Conservation (phyloP, 345 rosid species). For the Arabis alpina region DNA sequence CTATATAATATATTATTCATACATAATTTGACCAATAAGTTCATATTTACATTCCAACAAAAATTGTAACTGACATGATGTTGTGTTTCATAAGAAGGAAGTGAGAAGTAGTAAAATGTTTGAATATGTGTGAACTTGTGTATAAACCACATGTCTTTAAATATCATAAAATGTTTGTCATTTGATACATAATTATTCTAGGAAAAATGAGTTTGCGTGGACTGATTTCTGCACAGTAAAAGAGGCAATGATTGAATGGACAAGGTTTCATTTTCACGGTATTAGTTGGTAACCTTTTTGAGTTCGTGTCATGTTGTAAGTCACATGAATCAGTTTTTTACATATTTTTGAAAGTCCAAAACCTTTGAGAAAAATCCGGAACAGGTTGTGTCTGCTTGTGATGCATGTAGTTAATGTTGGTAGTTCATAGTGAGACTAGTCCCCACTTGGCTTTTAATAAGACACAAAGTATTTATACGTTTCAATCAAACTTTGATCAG, state of each 20-base stretch:
- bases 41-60: no score
- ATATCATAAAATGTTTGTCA: conserved; percentile 3
- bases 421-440: conserved; percentile 35
- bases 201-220: conserved; percentile 31
- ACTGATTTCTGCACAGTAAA: conserved; percentile 25
- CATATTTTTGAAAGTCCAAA: conserved; percentile 19
- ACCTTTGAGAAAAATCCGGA: conserved; percentile 28
- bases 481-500: conserved; percentile 30
- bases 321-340: conserved; percentile 41
- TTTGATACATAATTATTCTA: conserved; percentile 15
- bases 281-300: conserved; percentile 17
- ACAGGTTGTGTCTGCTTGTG: conserved; percentile 5
- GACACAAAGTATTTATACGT: conserved; percentile 26
- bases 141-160: no score
- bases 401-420: conserved; percentile 28
- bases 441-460: conserved; percentile 22
- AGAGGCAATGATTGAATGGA: conserved; percentile 32
- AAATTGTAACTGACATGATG: no score
- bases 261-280: conserved; percentile 9
- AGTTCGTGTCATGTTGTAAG: conserved; percentile 39
- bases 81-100: no score
- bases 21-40: no score
- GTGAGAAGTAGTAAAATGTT: no score
- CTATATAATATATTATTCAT: no score
- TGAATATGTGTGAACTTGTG: no score